Conservation (phyloP, 1,284 basidiomycete species). For the Pterulicium gracile region DNA sequence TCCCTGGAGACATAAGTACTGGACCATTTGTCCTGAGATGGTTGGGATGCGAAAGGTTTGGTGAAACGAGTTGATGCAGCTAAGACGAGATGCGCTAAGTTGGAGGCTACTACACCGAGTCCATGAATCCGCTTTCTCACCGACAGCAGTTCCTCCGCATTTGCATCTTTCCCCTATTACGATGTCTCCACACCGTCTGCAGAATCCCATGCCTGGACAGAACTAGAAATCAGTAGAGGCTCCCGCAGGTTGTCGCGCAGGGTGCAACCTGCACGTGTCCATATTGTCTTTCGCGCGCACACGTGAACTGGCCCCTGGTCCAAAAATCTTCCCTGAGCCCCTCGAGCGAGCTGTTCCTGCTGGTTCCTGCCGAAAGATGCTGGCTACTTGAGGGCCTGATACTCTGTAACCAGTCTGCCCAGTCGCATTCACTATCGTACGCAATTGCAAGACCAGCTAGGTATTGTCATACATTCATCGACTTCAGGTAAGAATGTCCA, state of each 20-base stretch:
- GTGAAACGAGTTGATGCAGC: constrained; percentile 62
- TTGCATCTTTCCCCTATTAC: constrained; percentile 57
- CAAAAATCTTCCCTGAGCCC: no score
- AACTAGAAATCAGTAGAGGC: constrained; percentile 3
- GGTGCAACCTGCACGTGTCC: no score
- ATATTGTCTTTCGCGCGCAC: no score
- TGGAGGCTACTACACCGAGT: constrained; percentile 3
- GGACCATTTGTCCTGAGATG: constrained; percentile 58
- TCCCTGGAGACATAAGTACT: constrained; percentile 58
- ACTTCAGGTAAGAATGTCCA: not conserved
- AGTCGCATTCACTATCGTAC: no score
- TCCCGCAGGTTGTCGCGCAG: no score
- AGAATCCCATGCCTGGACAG: constrained; percentile 53
- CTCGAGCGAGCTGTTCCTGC: no score
- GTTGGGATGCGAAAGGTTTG: constrained; percentile 28
- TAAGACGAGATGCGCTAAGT: constrained; percentile 17
- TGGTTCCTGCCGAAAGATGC: no score
- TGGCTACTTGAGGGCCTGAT: no score
- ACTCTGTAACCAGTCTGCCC: no score
- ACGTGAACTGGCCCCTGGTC: no score
- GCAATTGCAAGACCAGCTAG: no score
- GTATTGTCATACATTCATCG: no score
- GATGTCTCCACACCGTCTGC: constrained; percentile 72
- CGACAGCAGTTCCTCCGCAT: constrained; percentile 67
- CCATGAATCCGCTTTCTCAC: constrained; percentile 29